Conservation (phyloP, 2,329 filamentous ascomycete genomes). For the Torrubiella hemipterigena region DNA sequence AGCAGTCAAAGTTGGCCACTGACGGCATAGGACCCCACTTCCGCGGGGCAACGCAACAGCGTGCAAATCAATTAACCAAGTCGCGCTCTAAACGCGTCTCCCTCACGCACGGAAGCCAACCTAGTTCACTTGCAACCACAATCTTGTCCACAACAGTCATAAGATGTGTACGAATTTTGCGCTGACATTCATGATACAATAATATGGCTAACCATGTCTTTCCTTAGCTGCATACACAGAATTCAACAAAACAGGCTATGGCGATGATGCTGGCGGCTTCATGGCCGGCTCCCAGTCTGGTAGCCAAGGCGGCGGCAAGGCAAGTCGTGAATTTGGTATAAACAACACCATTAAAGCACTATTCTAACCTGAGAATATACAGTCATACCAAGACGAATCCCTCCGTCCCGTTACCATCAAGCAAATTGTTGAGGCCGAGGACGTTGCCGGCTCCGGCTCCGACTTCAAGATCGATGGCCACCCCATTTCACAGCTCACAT, state of each 20-base stretch:
- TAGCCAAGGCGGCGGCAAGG: conserved; percentile 39
- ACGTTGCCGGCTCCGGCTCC: conserved; percentile 57
- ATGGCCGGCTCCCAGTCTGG: conserved; percentile 47
- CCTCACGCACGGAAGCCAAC: conserved; percentile 1
- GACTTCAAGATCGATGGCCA: conserved; percentile 76
- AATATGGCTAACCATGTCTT: not conserved
- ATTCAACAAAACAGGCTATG: conserved; percentile 34
- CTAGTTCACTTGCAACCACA: conserved; percentile 7
- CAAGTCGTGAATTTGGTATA: conserved; percentile 12
- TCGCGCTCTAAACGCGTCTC: not conserved
- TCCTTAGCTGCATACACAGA: conserved; percentile 35
- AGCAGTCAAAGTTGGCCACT: too few species aligned
- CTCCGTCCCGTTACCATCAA: conserved; percentile 92
- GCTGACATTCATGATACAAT: not conserved
- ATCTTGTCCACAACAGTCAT: conserved; percentile 9
- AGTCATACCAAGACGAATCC: conserved; percentile 62
- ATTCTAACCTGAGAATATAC: not conserved
- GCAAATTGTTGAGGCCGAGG: conserved; percentile 74
- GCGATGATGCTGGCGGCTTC: conserved; percentile 51
- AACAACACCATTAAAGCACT: not conserved
- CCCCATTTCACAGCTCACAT: conserved; percentile 59
- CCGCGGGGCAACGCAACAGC: not conserved
- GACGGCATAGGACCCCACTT: too few species aligned
- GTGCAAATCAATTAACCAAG: not conserved
- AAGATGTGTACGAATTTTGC: conserved; percentile 20